A percentile compares a stretch with the other conserved stretches of the same genome.
Evolutionary conservation across 139 green algal genomes (phyloP).

Genomic region (Haematococcus lacustris): DNA sequence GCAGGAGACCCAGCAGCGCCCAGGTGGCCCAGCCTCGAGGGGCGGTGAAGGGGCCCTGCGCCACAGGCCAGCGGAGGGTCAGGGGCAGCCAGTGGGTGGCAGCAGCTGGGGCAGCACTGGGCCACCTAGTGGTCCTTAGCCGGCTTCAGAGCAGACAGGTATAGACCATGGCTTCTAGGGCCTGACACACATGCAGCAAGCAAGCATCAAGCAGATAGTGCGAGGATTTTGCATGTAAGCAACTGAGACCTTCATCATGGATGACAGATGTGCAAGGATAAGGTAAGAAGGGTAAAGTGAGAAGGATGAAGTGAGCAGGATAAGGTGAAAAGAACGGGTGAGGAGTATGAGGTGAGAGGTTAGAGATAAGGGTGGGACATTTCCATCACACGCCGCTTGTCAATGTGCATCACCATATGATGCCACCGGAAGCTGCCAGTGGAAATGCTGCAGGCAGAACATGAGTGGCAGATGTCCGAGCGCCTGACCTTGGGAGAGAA

Average conservation of each 20-base stretch:
- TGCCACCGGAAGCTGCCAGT: neutral
- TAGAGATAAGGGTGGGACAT: neutral
- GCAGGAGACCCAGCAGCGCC: constrained; percentile 53
- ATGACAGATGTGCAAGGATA: too few relatives aligned
- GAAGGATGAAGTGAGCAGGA: too few relatives aligned
- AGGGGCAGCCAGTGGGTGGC: neutral
- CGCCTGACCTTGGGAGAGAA: constrained; percentile 5
- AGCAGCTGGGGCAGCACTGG: neutral
- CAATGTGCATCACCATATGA: neutral
- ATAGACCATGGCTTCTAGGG: neutral
- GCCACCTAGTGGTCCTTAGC: neutral
- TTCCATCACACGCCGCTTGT: neutral
- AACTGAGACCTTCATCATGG: too few relatives aligned
- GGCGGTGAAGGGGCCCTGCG: constrained; percentile 45
- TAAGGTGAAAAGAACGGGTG: neutral
- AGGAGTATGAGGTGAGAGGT: neutral
- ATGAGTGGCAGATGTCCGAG: neutral
- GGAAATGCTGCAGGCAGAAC: neutral
- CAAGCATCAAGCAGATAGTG: neutral
- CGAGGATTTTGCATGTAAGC: neutral
- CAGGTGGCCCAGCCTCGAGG: constrained; percentile 68
- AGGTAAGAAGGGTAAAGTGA: too few relatives aligned
- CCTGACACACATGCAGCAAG: neutral
- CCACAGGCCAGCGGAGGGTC: neutral
- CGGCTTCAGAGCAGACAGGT: neutral